Conservation (phyloP, 2,329 filamentous ascomycete species). For the Colletotrichum endophyticum region DNA sequence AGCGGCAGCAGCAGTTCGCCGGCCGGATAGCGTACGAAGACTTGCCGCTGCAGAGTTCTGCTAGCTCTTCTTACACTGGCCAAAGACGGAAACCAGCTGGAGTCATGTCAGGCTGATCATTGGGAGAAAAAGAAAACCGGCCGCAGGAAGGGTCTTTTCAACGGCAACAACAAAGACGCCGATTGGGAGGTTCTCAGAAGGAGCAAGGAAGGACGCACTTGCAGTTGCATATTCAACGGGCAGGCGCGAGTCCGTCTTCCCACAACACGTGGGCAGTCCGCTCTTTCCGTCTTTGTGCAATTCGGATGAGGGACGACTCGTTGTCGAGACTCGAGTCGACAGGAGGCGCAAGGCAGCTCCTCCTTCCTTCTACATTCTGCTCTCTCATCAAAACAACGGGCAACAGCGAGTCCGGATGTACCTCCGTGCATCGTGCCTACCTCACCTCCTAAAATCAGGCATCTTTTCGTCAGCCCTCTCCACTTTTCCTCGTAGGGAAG, state of each 20-base stretch:
- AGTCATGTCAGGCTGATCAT: conserved; percentile 12
- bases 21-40: not conserved
- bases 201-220: not conserved
- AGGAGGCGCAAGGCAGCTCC: not conserved
- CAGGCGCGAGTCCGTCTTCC: not conserved
- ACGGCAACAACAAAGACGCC: not conserved
- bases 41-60: not conserved
- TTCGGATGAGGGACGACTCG: not conserved
- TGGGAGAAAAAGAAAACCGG: not conserved
- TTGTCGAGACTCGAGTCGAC: not conserved
- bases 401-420: not conserved
- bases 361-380: not conserved
- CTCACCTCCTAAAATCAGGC: not conserved
- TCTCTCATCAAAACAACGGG: not conserved
- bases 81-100: not conserved
- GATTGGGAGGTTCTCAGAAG: not conserved
- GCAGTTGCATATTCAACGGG: not conserved
- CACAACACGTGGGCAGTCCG: not conserved
- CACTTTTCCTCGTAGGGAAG: not conserved
- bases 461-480: conserved; percentile 4
- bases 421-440: not conserved
- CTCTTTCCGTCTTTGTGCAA: not conserved
- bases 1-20: not conserved
- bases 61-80: not conserved
- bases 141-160: not conserved